Conservation (phyloP, 2,329 filamentous ascomycete genomes). For the Colletotrichum orchidophilum region DNA sequence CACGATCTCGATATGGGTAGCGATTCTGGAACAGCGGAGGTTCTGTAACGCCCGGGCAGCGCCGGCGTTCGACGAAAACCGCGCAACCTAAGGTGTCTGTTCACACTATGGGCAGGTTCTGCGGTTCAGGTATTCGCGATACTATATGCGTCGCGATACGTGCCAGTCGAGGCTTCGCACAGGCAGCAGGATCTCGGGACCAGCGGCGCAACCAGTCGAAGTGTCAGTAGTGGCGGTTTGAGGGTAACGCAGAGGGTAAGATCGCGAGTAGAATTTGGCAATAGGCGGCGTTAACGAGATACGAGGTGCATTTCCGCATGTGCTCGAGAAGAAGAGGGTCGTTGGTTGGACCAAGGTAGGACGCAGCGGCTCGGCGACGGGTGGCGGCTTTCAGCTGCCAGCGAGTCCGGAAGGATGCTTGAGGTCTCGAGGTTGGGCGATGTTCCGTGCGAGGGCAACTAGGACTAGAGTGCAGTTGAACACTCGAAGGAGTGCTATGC, state of each 20-base stretch:
- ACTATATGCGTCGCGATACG: not conserved
- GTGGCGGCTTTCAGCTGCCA: not conserved
- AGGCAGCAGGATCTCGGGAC: not conserved
- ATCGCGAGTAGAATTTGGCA: not conserved
- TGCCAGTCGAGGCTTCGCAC: not conserved
- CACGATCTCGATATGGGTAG: not conserved
- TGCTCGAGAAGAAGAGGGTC: not conserved
- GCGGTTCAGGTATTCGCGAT: not conserved
- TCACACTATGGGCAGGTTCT: not conserved
- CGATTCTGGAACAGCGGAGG: not conserved
- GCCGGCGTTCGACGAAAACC: slow-evolving; percentile 2
- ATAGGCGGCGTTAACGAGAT: not conserved
- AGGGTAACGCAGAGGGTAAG: no score
- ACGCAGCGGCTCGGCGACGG: not conserved
- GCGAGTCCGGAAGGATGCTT: not conserved
- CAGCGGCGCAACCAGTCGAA: not conserved
- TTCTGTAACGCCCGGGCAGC: slow-evolving; percentile 18
- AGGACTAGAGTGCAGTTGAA: not conserved
- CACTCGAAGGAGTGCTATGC: not conserved
- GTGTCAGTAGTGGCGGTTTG: not conserved
- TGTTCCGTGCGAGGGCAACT: not conserved
- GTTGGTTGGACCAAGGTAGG: not conserved
- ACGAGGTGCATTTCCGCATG: not conserved
- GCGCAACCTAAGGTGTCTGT: not conserved
- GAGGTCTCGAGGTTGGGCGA: not conserved